Evolutionary conservation across 495 filamentous ascomycete species (phyloP), one percentile per base, ranked within the genome.

Genomic region (Neurospora discreta): DNA sequence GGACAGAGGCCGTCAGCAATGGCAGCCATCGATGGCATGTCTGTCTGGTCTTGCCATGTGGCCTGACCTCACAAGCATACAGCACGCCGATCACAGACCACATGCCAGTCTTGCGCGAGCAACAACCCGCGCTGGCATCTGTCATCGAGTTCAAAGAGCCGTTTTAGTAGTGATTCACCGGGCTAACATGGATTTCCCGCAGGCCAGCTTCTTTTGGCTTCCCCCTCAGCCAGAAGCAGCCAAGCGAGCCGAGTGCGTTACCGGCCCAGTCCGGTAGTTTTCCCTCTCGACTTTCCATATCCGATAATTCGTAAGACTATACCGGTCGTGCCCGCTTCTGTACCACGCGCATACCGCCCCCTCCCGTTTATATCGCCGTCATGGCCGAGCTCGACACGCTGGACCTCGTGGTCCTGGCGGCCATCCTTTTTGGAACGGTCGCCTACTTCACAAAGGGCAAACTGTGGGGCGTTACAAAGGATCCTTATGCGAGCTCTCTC

Each of bases 381-480:
- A 99, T 99, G 95, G 92, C 94, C 73, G 92, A 97, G 87, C 90
- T 99, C 78, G 95, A 99, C 78, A 97, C 93, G 5, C 85, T 98
- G 82, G 95, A 99, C 85, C 84, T 98, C 73, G 81, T 96, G 75
- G 95, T 99, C 85, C 91, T 99, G 74, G 88, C 86, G 72, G 89
- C 85, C 72, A 89, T 98, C 73, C 85, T 98, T 39, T 80, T 96
- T 69, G 95, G 93, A 72, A 97, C 93, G 71, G 81, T 93, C 68
- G 95, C 94, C 78, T 99, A 98, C 84, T 95, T 99, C 84, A 98
- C 96, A 73, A 98, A 99, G 80, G 95, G 95, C 73, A 93, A 89
- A 72, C 89, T 93, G 79, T 99, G 95, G 95, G 94, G 87, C 13
- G 83, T 92, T 39, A 85, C 89, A 58, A 96, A 96, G 79, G 93